phyloP scores from a whole-genome alignment of 306 rosid species.

The Sicyos baderoa region DNA sequence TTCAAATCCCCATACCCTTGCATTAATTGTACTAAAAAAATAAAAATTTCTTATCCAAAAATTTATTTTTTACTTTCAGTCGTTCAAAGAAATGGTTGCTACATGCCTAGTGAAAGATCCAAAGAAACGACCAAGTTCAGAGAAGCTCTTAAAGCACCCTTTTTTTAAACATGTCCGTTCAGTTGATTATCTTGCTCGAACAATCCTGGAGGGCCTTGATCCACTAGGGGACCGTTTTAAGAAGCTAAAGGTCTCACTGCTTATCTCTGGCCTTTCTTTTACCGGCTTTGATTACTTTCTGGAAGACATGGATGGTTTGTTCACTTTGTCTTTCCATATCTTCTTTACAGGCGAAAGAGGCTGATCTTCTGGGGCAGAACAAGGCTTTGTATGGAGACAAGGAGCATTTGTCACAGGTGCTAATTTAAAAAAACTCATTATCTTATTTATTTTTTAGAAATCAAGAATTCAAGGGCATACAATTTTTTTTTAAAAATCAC shows the following conservation, averaged over 20 bases:
- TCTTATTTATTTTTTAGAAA: not conserved
- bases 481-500: no score
- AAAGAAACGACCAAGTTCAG: slow-evolving; percentile 85
- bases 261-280: slow-evolving; percentile 15
- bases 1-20: not conserved
- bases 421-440: not conserved
- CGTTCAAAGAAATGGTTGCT: slow-evolving; percentile 86
- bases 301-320: not conserved
- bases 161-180: slow-evolving; percentile 75
- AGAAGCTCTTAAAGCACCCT: slow-evolving; percentile 80
- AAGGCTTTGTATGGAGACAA: slow-evolving; percentile 73
- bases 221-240: slow-evolving; percentile 84
- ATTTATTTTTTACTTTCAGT: slow-evolving; percentile 37
- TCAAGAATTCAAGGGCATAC: no score
- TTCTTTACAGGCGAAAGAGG: slow-evolving; percentile 64
- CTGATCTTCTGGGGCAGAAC: slow-evolving; percentile 79
- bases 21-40: not conserved
- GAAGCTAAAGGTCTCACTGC: slow-evolving; percentile 59
- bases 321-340: not conserved
- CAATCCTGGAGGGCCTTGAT: slow-evolving; percentile 63
- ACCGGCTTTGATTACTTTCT: slow-evolving; percentile 8
- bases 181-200: slow-evolving; percentile 47
- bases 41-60: not conserved
- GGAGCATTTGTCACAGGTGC: slow-evolving; percentile 83
- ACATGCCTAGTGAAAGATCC: slow-evolving; percentile 97